Evolutionary conservation across 192 early-diverging fungal species (phyloP), one percentile per base, ranked within the genome.

Genomic region (Rhizophlyctis rosea): DNA sequence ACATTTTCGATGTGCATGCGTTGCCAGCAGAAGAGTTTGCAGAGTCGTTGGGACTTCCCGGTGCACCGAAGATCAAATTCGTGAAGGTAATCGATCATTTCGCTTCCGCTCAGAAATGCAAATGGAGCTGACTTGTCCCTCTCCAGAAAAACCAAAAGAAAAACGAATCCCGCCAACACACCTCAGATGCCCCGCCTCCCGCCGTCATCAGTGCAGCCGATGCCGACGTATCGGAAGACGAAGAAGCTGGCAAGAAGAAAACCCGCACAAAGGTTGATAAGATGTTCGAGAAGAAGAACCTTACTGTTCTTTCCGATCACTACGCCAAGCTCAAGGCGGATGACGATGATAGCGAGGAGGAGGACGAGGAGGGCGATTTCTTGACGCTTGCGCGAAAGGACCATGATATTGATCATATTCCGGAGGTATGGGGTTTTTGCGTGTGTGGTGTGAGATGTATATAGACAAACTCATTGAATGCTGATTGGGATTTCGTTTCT

Each of bases 41-140:
- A 4, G 84, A 87, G 35, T 83, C 92, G 0, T 62, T 96, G 53
- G 97, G 97, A n/a, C 81, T 99, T 57, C 92, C 92, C 3, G 97
- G 97, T 53, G 85, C 92, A 4, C 97, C 97, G 21, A 88, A 89
- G 60, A 91, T 99, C 67, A 95, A 91, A 77, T 97, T 98, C 77
- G 75, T 94, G 24, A 85, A 85, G 59, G 67, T 50, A 21, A 28
- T 44, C 39, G 39, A 13, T 44, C 39, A 44, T 7, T 44, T 44
- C 9, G 39, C 9, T 7, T 44, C 18, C 18, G 39, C 9, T 44
- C 39, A 13, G 39, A 44, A 44, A 44, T 7, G 18, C 39, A 13
- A 13, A 13, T 7, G 9, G 39, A 13, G 39, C 39, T 44, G 39
- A 44, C 7, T 44, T 7, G 7, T 13, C 39, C 18, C 16, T 47